Base-by-base conservation (phyloP, 2,329 filamentous ascomycete genomes). In the Fusarium sp. region DNA sequence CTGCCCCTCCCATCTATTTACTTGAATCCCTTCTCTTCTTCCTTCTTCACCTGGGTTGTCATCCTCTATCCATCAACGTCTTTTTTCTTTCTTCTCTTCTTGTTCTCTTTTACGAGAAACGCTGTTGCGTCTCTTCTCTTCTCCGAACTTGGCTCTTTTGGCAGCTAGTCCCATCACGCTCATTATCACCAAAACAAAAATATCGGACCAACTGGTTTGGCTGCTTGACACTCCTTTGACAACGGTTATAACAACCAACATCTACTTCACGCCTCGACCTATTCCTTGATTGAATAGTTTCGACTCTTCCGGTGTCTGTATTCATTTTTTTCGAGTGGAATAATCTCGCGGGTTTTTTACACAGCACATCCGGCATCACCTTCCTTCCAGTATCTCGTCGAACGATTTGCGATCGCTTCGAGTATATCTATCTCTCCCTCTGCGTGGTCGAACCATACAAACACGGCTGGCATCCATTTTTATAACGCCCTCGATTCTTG, bases 131-230 rank as follows among this genome's bases (percentile, higher is more conserved):
- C 67, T 75, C 67, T 73, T 71, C 69, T 75, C 76, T 78, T 76
- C 75, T 79, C 75, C 80, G 80, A 81, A 80, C 80, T 81, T 81
- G 81, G 81, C 57, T 81, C 83, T 80, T 67, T 76, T 51, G 46
- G 76, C 79, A 80, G 78, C 79, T 69, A 67, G 74, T 69, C 74
- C 75, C 67, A 67, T 72, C 68, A 79, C 79, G 76, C 72, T 81
- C 78, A 73, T 81, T 81, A 75, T 69, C 64, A 76, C 64, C 56
- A 20, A 40, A 40, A 40, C 22, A 40, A 42, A 17, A 53, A 22
- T 70, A 64, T 84, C 84, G 78, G 83, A 80, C 85, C 86, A 87
- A 88, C 86, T 87, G 86, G 86, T 84, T 88, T 88, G 87, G 87
- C 86, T 88, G 85, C 85, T 85, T 85, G 84, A 85, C 86, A 81